phyloP scores from a whole-genome alignment of 164 flowering plant species.

The Berberis vulgaris region DNA sequence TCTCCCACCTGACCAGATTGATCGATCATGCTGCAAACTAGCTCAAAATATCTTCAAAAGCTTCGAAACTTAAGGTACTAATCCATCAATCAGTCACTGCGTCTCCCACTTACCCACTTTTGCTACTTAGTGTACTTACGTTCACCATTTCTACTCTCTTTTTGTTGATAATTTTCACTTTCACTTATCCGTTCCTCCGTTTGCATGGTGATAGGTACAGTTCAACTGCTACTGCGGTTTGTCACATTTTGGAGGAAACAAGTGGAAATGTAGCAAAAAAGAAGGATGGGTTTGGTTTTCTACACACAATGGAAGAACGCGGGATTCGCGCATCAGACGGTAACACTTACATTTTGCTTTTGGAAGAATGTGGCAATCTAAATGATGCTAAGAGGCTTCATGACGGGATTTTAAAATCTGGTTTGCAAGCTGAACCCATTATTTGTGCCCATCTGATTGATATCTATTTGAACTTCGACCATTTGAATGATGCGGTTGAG shows the following conservation, averaged over 20 bases:
- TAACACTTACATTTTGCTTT: conserved; percentile 16
- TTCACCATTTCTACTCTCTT: no score
- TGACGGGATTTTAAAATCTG: conserved; percentile 18
- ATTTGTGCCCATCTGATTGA: conserved; percentile 11
- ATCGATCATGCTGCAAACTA: no score
- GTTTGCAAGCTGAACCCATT: conserved; percentile 10
- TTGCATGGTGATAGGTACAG: not conserved
- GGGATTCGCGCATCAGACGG: conserved; percentile 16
- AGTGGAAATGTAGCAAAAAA: not conserved
- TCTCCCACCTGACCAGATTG: no score
- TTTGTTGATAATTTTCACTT: not conserved
- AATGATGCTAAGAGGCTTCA: conserved; percentile 18
- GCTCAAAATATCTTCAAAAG: no score
- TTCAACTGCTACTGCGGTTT: not conserved
- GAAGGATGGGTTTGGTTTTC: conserved; percentile 16
- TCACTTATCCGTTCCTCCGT: not conserved
- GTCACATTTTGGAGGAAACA: conserved; percentile 12
- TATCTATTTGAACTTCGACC: conserved; percentile 9
- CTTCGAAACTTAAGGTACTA: no score
- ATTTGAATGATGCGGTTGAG: conserved; percentile 10
- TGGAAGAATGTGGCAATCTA: conserved; percentile 16
- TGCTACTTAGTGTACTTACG: no score
- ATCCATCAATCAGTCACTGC: no score
- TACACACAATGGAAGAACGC: conserved; percentile 17
- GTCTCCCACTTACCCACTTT: no score